These are phyloP conservation scores for Keithomyces neogunnii DNA, from an alignment of 2,329 filamentous ascomycete species.

Conservation along the genomic window DNA sequence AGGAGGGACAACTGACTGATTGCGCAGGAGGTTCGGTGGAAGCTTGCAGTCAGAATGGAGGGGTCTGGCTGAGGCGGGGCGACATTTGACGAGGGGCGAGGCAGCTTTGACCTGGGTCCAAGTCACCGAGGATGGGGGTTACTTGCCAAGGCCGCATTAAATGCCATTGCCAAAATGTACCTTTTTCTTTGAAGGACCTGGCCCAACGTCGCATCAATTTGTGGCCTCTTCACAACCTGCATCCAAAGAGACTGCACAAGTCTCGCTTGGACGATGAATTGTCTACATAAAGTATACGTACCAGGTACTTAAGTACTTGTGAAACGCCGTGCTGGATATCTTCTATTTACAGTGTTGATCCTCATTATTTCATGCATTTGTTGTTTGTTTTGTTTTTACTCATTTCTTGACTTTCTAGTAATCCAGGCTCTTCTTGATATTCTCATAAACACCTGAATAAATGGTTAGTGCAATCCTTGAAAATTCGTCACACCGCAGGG, in stretches of 20 bases:
- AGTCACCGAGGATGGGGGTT: not conserved
- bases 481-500: not conserved
- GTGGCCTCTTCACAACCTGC: too few relatives aligned
- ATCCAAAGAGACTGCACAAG: not conserved
- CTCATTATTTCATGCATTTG: not conserved
- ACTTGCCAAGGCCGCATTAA: not conserved
- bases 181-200: too few relatives aligned
- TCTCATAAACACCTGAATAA: slow-evolving; percentile 59
- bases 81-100: not conserved
- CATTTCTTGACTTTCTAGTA: slow-evolving; percentile 36
- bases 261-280: not conserved
- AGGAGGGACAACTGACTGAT: not conserved
- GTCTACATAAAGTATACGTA: not conserved
- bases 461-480: not conserved
- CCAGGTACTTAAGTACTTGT: not conserved
- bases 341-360: slow-evolving; percentile 2
- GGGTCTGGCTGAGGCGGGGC: slow-evolving; percentile 15
- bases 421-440: slow-evolving; percentile 56
- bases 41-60: slow-evolving; percentile 2
- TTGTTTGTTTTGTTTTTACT: not conserved
- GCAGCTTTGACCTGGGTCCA: not conserved
- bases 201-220: too few relatives aligned
- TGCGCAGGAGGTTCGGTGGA: not conserved
- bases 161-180: not conserved
- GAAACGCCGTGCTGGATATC: slow-evolving; percentile 1